Base-by-base conservation (phyloP, 1,139 yeast genomes). In the Candida labiduridarum region DNA sequence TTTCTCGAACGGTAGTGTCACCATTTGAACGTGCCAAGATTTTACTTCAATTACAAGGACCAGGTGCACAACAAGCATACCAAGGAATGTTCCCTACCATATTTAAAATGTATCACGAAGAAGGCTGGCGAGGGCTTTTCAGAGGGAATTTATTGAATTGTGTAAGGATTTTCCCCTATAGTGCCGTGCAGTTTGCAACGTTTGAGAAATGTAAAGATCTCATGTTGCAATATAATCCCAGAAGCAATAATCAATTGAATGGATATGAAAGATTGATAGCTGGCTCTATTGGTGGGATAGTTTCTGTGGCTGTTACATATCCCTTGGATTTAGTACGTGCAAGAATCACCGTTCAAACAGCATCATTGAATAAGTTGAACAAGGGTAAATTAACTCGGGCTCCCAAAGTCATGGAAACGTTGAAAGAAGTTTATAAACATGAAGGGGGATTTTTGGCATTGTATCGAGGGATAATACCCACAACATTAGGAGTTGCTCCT, bases 11-110 rank as follows among this genome's bases (percentile, higher is more conserved):
- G 0, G 92, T 87, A 1, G 97, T 92, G 6, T 89, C 97, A 3
- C 99, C 99, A 1, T 84, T 94, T 67, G 99, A 94, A 66, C 76
- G 99, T 57, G 96, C 96, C 60, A 94, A 94, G 69, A 95, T 94
- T 56, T 69, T 94, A 41, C 82, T 91, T 58, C 99, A 94, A 67
- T 83, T 94, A 40, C 98, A 94, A 67, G 92, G 92, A 2, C 87
- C 88, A 1, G 88, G 87, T 2, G 63, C 77, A 8, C 70, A 71
- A 14, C 78, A 80, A 25, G 85, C 88, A 49, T 85, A 87, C 58
- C 73, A 75, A 34, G 97, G 98, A 1, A 84, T 92, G 64, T 75
- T 85, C 55, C 79, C 86, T 8, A 90, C 97, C 0, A 82, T 94
- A 6, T 65, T 71, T 53, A 85, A 86, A 59, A 89, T 94, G 82